Percentiles rank a stretch among this genome's conserved stretches.
phyloP scores from a whole-genome alignment of 805 yeast genomes.

The Nematodospora valgi region DNA sequence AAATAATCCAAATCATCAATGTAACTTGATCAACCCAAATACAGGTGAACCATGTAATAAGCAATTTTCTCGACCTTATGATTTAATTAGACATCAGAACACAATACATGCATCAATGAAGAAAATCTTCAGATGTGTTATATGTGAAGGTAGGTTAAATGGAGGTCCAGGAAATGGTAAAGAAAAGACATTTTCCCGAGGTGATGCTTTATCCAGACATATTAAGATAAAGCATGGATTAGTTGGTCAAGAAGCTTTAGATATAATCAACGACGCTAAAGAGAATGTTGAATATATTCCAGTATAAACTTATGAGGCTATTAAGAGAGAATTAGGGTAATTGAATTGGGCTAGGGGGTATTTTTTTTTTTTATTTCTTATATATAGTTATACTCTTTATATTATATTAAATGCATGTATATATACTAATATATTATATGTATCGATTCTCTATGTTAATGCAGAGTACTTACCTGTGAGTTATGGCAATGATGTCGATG shows the following conservation, averaged over 20 bases:
- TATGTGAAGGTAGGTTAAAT: conserved; percentile 43
- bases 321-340: no score
- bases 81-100: conserved; percentile 44
- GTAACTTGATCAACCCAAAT: conserved; percentile 56
- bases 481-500: no score
- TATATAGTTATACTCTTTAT: conserved; percentile 3
- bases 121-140: conserved; percentile 44
- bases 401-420: background rate
- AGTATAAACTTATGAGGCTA: conserved; percentile 13
- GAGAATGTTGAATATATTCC: conserved; percentile 65
- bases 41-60: conserved; percentile 67
- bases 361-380: conserved; percentile 2
- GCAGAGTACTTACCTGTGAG: no score
- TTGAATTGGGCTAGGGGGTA: no score
- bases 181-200: conserved; percentile 44
- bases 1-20: conserved; percentile 47
- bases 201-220: conserved; percentile 45
- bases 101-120: conserved; percentile 46
- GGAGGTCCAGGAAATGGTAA: conserved; percentile 51
- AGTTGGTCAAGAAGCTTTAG: conserved; percentile 61
- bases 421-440: background rate
- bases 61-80: conserved; percentile 72
- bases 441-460: background rate
- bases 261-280: conserved; percentile 71
- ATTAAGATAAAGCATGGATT: conserved; percentile 81